Base-by-base conservation (phyloP, 2,329 filamentous ascomycete genomes). In the Rhinocladiella similis region DNA sequence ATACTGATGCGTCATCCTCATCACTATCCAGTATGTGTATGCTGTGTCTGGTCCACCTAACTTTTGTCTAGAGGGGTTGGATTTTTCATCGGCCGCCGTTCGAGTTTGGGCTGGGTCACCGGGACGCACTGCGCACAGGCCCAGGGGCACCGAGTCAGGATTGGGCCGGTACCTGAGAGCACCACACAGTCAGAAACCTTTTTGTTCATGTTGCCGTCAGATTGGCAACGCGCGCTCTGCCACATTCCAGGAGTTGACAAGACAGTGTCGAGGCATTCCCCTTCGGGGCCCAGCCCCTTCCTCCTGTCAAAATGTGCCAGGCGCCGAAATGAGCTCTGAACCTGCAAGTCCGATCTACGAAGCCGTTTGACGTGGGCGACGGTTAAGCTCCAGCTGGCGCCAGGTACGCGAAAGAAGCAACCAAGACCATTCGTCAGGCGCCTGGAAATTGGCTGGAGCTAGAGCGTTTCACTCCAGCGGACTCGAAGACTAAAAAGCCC, bases 381-480 rank as follows among this genome's bases (percentile, higher is more conserved):
- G 47, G 56, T 45, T 62, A 59, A 62, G 59, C 45, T 59, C 47
- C 9, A 47, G 39, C 55, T 54, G 50, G 56, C 53, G 59, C 53
- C 59, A 62, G 59, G 59, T 62, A 62, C 59, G 53, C 59, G 59
- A 57, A 18, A 45, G 36, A 33, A 54, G 41, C 56, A 35, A 25
- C 16, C 33, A 10, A 47, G 38, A 29, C 45, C 38, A 62, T 62
- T 62, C 53, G 59, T 29, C 53, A 41, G 39, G 51, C 39, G 39
- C 50, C 56, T 51, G 59, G 59, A 62, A 62, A 62, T 62, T 62
- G 59, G 59, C 53, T 52, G 50, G 53, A 51, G 56, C 59, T 59
- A 62, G 59, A 56, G 45, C 56, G 59, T 62, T 62, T 62, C 59
- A 62, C 47, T 50, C 41, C 25, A 36, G 50, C 56, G 56, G 56